A percentile compares a stretch with the other conserved stretches of the same genome.
Evolutionary conservation across 1,284 basidiomycete genomes (phyloP).

Genomic region (Rhizopogon parksii): DNA sequence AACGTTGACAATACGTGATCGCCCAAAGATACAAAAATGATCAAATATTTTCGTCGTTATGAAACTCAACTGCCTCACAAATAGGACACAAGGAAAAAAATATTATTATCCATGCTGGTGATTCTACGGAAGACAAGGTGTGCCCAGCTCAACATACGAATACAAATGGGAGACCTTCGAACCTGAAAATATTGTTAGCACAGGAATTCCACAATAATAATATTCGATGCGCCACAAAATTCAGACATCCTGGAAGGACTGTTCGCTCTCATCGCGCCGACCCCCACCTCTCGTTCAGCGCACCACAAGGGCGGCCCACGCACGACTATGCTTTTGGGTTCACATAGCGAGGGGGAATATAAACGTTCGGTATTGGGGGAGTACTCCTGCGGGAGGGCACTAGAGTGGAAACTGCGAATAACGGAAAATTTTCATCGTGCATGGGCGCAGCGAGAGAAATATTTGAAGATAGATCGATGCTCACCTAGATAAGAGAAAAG

Average conservation of each 20-base stretch:
- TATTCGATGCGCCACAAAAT: constrained; percentile 27
- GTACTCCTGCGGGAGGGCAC: constrained; percentile 56
- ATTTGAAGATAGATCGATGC: constrained; percentile 16
- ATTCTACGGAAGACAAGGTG: background rate
- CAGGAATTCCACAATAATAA: background rate
- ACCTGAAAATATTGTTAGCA: constrained; percentile 11
- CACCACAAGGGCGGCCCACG: constrained; percentile 56
- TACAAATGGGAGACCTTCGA: background rate
- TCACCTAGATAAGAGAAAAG: constrained; percentile 16
- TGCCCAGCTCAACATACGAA: background rate
- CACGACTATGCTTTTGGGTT: constrained; percentile 58
- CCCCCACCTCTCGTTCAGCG: constrained; percentile 61
- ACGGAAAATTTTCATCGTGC: constrained; percentile 54
- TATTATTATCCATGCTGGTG: background rate
- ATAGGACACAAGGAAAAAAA: background rate
- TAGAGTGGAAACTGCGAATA: constrained; percentile 78
- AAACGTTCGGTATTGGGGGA: constrained; percentile 60
- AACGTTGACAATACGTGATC: no score
- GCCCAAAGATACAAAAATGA: no score
- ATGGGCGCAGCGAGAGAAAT: constrained; percentile 18
- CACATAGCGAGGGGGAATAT: constrained; percentile 52
- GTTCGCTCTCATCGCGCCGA: constrained; percentile 48
- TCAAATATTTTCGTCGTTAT: no score
- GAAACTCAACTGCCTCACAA: background rate
- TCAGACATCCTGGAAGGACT: constrained; percentile 75